Evolutionary conservation across 2,329 filamentous ascomycete species (phyloP), one percentile per base, ranked within the genome.

Genomic region (Epichloe aotearoae): DNA sequence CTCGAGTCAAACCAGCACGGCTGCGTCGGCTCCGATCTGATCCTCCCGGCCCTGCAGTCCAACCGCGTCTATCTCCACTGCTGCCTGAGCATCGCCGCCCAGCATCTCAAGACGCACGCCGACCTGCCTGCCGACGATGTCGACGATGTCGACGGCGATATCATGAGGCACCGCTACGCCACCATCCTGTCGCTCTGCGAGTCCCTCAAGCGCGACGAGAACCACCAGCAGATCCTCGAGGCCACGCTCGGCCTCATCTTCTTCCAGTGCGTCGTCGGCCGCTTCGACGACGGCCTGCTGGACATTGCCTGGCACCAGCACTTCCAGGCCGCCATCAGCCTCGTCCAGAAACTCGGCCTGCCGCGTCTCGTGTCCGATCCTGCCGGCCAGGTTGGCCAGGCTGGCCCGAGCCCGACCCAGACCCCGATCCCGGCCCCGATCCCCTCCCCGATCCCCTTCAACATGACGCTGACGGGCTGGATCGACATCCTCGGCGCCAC

Each of bases 301-400:
- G 90, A 97, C 64, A 95, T 97, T 59, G 83, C 90, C 20, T 98
- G 93, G 93, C 87, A 91, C 71, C 87, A 95, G 65, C 93, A 98
- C 72, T 96, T 97, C 72, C 86, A 94, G 66, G 90, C 90, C 3
- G 91, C 85, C 19, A 84, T 86, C 58, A 89, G 83, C 59, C 76
- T 97, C 49, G 86, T 95, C 23, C 80, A 86, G 64, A 90, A 88
- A 69, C 82, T 97, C 36, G 83, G 90, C 53, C 80, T 97, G 39
- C 84, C 86, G 10, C 75, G 76, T 39, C 67, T 82, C 46, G 80
- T 91, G 50, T 73, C 80, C 42, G 74, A 81, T 54, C 74, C 77
- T 47, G 73, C 74, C 47, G 76, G 82, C 57, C 60, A 23, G 20
- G 23, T 23, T 6, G 23, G 23, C 23, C 23, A 6, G 23, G 23